Base-by-base conservation (phyloP, 768 basidiomycete species). In the Suillus ampliporus region DNA sequence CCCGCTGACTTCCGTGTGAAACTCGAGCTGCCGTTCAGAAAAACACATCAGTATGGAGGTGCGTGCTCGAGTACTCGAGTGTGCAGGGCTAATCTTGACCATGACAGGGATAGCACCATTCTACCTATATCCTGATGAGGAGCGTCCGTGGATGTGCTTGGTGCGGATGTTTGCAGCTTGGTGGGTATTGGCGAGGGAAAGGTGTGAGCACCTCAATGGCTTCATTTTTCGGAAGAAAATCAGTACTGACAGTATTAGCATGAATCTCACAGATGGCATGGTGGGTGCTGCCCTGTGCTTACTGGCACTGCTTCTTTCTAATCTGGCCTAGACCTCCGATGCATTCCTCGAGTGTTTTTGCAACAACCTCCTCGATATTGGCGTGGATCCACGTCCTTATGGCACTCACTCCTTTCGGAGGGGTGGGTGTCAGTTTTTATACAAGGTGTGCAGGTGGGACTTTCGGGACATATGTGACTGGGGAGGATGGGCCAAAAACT, bases 401-500 rank as follows among this genome's bases (percentile, higher is more conserved):
- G 61, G 61, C 1, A 62, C 61, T 17, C 61, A 62, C 19, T 81
- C 80, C 0, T 80, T 83, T 65, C 72, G 74, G 1, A 71, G 75
- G 28, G 78, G 79, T 14, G 80, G 80, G 0, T 79, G 78, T 60
- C 80, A 83, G 61, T 82, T 74, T 47, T 67, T 82, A 21, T 61
- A 72, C 10, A 63, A 64, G 3, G 61, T 68, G 7, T 63, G 68
- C 1, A 69, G 75, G 0, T 82, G 81, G 80, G 63, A 69, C 0
- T 63, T 82, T 4, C 64, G 74, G 0, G 61, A 69, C 6, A 78
- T 83, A 14, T 83, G 81, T 58, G 74, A 76, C 19, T 83, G 82
- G 80, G 82, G 78, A 50, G 82, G 81, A 7, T 83, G 82, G 81
- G 53, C 53, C 41, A 74, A 68, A 3, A 76, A 82, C 40, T 78